A percentile compares a stretch with the other conserved stretches of the same genome.
These are phyloP conservation scores for Candida chauliodis DNA, from an alignment of 805 yeast genomes.

Conservation along the genomic window DNA sequence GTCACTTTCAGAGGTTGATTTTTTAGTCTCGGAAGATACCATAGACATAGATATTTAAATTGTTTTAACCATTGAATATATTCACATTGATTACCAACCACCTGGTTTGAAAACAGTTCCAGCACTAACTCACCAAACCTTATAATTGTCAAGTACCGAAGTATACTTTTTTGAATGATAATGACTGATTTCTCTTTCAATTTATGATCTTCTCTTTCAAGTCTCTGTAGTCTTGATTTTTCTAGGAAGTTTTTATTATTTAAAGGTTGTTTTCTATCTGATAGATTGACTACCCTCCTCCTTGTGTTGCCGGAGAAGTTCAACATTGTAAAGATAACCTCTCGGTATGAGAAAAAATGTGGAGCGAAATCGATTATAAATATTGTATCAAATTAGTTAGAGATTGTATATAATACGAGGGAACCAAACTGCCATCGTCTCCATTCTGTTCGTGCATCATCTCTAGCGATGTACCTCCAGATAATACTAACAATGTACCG, in stretches of 20 bases:
- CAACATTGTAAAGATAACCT: constrained; percentile 25
- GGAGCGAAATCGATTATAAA: constrained; percentile 6
- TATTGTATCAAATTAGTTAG: constrained; percentile 25
- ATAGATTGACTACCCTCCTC: constrained; percentile 60
- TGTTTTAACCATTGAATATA: constrained; percentile 2
- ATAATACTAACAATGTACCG: constrained; percentile 31
- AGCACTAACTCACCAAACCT: constrained; percentile 13
- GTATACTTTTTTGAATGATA: constrained; percentile 47
- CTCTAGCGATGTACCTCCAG: constrained; percentile 34
- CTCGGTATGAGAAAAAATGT: not conserved
- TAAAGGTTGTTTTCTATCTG: constrained; percentile 36
- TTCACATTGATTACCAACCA: constrained; percentile 8
- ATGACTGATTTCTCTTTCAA: constrained; percentile 46
- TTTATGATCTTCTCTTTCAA: constrained; percentile 56
- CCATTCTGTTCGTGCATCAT: constrained; percentile 11
- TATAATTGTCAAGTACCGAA: constrained; percentile 35
- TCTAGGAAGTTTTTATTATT: constrained; percentile 42
- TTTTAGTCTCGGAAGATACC: constrained; percentile 9
- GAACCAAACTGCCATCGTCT: constrained; percentile 18
- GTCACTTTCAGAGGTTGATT: constrained; percentile 1
- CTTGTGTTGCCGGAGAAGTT: constrained; percentile 70
- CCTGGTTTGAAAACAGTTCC: not conserved
- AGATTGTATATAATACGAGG: constrained; percentile 28
- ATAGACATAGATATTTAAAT: constrained; percentile 17
- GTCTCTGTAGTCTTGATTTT: constrained; percentile 64